Evolutionary conservation across 495 filamentous ascomycete genomes (phyloP), one percentile per base, ranked within the genome.

Genomic region (Massariosphaeria phaeospora): DNA sequence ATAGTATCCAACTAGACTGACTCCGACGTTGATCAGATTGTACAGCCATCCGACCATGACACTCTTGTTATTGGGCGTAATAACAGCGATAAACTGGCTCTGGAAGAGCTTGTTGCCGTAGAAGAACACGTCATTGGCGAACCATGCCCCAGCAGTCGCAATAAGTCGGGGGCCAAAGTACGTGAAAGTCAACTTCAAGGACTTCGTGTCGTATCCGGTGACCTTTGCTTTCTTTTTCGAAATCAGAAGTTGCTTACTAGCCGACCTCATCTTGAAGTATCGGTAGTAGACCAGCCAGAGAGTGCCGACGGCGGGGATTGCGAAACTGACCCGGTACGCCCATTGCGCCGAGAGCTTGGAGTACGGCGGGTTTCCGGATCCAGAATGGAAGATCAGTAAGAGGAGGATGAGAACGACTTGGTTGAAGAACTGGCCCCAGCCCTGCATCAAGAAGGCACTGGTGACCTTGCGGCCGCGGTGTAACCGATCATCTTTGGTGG

Each of bases 31-130:
- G 73, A 83, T 71, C 69, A 95, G 71, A 71, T 89, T 94, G 81
- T 86, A 96, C n/a, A 88, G 73, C 90, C 90, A 96, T 35, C 74
- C 80, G 3, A 81, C 81, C 83, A 94, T 85, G 58, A 95, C 77
- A 0, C 84, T 86, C 0, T 71, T 67, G 54, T 76, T 73, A 27
- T 70, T 61, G 11, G 77, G 76, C 48, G 81, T 83, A 51, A 95
- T 80, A 63, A 87, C 83, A 1, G 61, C 70, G 66, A 95, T 94
- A 70, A 96, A 96, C 66, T 90, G 79, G 59, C 76, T 77, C 72
- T 94, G 89, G 78, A 96, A 96, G 31, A 96, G 83, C 79, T 95
- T 95, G 84, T 95, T 96, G 59, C 89, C 90, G 71, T 96, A 96
- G 75, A 96, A 96, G 79, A 96, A 95, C 17, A 96, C 81, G 69